phyloP scores from a whole-genome alignment of 805 yeast genomes.

The Ogataea methylovora region DNA sequence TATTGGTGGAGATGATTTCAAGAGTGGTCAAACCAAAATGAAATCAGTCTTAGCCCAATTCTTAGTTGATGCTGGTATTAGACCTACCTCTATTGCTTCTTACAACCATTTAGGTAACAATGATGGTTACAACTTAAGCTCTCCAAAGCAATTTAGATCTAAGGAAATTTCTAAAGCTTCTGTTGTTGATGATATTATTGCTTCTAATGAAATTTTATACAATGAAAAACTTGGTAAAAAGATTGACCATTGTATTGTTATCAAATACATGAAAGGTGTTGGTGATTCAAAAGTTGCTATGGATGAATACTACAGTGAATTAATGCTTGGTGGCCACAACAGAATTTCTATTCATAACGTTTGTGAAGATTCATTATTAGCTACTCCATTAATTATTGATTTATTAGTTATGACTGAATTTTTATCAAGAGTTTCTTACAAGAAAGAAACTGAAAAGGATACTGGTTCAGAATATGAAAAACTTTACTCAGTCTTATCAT shows the following conservation, averaged over 20 bases:
- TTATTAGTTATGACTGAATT: constrained; percentile 86
- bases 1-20: constrained; percentile 97
- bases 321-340: constrained; percentile 97
- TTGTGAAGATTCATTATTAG: constrained; percentile 92
- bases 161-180: constrained; percentile 91
- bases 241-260: constrained; percentile 92
- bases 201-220: constrained; percentile 77
- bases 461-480: constrained; percentile 34
- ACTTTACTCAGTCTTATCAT: constrained; percentile 79
- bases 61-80: constrained; percentile 94
- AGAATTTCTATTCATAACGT: constrained; percentile 91
- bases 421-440: constrained; percentile 78
- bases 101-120: constrained; percentile 95
- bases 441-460: constrained; percentile 38
- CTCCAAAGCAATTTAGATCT: constrained; percentile 90
- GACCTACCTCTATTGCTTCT: constrained; percentile 90
- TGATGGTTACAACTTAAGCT: constrained; percentile 86
- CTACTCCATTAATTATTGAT: constrained; percentile 91
- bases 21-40: constrained; percentile 92
- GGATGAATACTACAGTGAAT: constrained; percentile 96
- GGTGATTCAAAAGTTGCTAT: constrained; percentile 96
- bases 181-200: constrained; percentile 91
- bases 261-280: constrained; percentile 89
- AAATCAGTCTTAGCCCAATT: constrained; percentile 96
- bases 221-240: constrained; percentile 68